Base-by-base conservation (phyloP, 148 eudicot genomes). In the Simmondsia chinensis region DNA sequence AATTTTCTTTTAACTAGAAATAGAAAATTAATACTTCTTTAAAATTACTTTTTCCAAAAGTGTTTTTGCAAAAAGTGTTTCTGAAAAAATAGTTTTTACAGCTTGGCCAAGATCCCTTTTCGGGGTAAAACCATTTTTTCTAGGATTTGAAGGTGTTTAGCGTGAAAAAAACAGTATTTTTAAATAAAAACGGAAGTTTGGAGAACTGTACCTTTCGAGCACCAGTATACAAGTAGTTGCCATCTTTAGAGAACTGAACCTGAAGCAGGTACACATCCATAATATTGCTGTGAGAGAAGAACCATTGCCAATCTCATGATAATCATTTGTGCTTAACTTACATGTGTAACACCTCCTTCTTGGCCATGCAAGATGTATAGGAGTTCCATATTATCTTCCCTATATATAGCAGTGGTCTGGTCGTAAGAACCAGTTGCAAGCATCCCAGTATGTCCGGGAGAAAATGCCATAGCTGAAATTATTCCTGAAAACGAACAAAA, bases 301-400 rank as follows among this genome's bases (percentile, higher is more conserved):
- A 29, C 20, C 12, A 54, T 20, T 16, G 54, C 8, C 18, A 28
- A 31, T 6, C 20, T 18, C 5, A 20, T 9, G 21, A 12, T 13
- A 31, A n/a, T 35, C 10, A 32, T 21, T 2, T 20, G 5, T 54
- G 7, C 10, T 41, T 29, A 54, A 71, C 85, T 76, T 70, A 91
- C 99, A 70, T 91, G 95, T 41, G 99, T 91, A 55, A 91, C 68
- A 61, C 99, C 99, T 11, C 99, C 95, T 66, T 91, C 94, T 68
- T 85, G 99, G 68, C 99, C 99, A 68, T 82, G 99, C 60, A 91
- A 64, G 27, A 91, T 63, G 63, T 91, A 91, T 56, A 91, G 57
- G 38, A 66, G 76, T 69, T 91, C 99, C 95, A 86, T 72, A 66
- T 91, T 91, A 62, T 86, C 99, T 60, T 85, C 99, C 60, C 77